phyloP scores from a whole-genome alignment of 345 rosid genomes.

The Nephelium lappaceum region DNA sequence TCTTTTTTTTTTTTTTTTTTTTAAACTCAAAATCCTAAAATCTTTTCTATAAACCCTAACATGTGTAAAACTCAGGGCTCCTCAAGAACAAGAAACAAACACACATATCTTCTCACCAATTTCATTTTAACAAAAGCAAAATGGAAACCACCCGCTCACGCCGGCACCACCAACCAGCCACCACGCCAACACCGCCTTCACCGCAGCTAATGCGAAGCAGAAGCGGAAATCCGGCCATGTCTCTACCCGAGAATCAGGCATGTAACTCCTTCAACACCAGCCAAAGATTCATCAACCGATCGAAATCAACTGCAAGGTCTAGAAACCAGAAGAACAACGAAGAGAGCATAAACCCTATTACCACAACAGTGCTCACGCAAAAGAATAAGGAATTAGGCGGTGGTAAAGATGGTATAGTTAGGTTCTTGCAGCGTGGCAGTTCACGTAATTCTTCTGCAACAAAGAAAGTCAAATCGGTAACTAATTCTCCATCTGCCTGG shows the following conservation, averaged over 20 bases:
- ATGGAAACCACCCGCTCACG: slow-evolving; percentile 27
- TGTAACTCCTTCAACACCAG: not conserved
- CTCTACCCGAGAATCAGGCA: slow-evolving; percentile 22
- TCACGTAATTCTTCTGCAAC: slow-evolving; percentile 26
- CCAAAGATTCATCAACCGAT: slow-evolving; percentile 33
- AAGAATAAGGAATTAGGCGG: slow-evolving; percentile 15
- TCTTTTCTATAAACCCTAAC: not conserved
- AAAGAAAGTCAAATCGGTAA: slow-evolving; percentile 33
- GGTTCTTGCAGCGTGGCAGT: slow-evolving; percentile 46
- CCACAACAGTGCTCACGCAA: not conserved
- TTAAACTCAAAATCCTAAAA: not conserved
- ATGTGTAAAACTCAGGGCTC: not conserved
- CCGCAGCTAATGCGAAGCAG: slow-evolving; percentile 43
- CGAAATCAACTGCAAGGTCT: slow-evolving; percentile 48
- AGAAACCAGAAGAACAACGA: slow-evolving; percentile 17
- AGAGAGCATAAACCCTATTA: slow-evolving; percentile 14
- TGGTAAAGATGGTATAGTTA: slow-evolving; percentile 28
- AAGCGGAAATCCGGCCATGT: slow-evolving; percentile 36
- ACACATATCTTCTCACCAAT: not conserved
- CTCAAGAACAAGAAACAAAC: not conserved
- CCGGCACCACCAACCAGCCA: slow-evolving; percentile 15
- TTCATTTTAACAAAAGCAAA: not conserved
- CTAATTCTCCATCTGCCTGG: slow-evolving; percentile 72
- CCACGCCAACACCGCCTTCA: slow-evolving; percentile 11
- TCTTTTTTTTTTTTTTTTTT: not conserved